A percentile compares a stretch with the other conserved stretches of the same genome.
These are phyloP conservation scores for Cynara cardunculus DNA, from an alignment of 129 eudicot species.

Conservation along the genomic window DNA sequence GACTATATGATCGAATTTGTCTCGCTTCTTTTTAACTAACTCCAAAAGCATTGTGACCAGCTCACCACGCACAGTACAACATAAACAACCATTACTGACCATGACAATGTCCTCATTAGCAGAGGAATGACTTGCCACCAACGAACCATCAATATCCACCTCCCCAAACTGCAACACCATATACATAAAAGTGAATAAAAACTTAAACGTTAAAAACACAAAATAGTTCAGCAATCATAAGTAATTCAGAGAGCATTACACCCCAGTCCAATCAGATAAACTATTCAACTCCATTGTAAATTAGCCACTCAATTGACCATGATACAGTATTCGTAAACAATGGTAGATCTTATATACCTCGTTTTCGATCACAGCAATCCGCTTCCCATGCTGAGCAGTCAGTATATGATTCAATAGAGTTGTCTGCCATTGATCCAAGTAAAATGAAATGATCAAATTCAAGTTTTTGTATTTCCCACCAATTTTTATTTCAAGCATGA, in stretches of 20 bases:
- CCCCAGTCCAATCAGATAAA: neutral
- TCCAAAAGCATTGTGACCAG: slow-evolving; percentile 87
- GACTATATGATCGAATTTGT: slow-evolving; percentile 92
- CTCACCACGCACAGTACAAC: slow-evolving; percentile 96
- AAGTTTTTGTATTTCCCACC: neutral
- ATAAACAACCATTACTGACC: slow-evolving; percentile 94
- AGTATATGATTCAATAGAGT: slow-evolving; percentile 88
- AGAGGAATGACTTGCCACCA: slow-evolving; percentile 92
- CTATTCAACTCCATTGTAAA: neutral
- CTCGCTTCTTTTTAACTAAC: slow-evolving; percentile 76
- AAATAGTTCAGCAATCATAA: neutral
- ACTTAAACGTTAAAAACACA: neutral
- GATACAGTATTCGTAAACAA: neutral
- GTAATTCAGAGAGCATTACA: neutral
- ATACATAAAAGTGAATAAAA: neutral
- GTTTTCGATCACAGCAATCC: slow-evolving; percentile 93
- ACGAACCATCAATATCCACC: slow-evolving; percentile 92
- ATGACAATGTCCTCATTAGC: slow-evolving; percentile 82
- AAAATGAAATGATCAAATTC: slow-evolving; percentile 1
- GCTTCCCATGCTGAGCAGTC: slow-evolving; percentile 92
- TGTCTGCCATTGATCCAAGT: slow-evolving; percentile 55
- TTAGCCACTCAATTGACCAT: neutral
- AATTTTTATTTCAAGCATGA: slow-evolving; percentile 7
- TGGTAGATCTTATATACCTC: slow-evolving; percentile 50
- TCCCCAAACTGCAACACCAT: slow-evolving; percentile 83